Conservation (phyloP, 805 yeast species). For the Saccharomycopsis vini region DNA sequence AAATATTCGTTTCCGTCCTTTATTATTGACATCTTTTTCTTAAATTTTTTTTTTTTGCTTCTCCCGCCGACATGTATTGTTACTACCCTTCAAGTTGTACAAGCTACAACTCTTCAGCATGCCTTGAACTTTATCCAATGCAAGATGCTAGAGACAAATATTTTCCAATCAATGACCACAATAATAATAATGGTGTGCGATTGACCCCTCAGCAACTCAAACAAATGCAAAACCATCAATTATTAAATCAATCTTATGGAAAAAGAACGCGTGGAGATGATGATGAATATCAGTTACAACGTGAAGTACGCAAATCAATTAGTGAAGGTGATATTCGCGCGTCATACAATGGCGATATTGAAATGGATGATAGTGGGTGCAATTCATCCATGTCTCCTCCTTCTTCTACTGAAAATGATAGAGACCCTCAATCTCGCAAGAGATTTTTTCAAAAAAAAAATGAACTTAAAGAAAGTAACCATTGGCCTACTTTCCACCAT, state of each 20-base stretch:
- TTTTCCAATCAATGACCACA: slow-evolving; percentile 3
- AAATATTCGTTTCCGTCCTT: too few relatives aligned
- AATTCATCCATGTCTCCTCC: not conserved
- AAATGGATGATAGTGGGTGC: not conserved
- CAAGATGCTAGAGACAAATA: slow-evolving; percentile 4
- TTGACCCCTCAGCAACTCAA: slow-evolving; percentile 9
- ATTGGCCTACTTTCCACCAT: slow-evolving; percentile 41
- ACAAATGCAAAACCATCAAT: slow-evolving; percentile 11
- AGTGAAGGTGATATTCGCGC: slow-evolving; percentile 1
- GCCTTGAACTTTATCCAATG: slow-evolving; percentile 7
- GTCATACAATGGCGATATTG: not conserved
- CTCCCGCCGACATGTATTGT: too few relatives aligned
- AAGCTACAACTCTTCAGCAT: slow-evolving; percentile 16
- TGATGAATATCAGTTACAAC: not conserved
- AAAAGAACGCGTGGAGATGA: slow-evolving; percentile 6
- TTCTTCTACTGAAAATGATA: not conserved
- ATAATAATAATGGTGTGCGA: not conserved
- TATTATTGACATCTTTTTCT: not conserved
- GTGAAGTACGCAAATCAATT: slow-evolving; percentile 2
- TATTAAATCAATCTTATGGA: slow-evolving; percentile 6
- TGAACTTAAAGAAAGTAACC: slow-evolving; percentile 4
- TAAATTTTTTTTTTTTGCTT: not conserved
- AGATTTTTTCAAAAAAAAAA: not conserved
- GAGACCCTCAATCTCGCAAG: not conserved
- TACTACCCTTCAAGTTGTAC: slow-evolving; percentile 18